Percentiles rank a stretch among this genome's conserved stretches.
phyloP scores from a whole-genome alignment of 257 asterid species.

The Solanum megistacrolobum region DNA sequence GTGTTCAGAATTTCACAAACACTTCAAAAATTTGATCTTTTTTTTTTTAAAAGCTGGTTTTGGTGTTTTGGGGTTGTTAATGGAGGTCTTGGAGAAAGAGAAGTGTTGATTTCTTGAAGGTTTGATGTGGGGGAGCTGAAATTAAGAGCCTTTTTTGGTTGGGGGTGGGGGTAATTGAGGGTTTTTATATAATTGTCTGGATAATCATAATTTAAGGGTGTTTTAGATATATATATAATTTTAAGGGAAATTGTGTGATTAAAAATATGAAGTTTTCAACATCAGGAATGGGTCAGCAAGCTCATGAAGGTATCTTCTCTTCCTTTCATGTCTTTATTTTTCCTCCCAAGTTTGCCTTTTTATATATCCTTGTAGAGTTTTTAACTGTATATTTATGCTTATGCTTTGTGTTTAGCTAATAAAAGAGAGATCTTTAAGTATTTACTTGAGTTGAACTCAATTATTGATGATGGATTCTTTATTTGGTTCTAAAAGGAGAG shows the following conservation, averaged over 20 bases:
- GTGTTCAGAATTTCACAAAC: neutral
- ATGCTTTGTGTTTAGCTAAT: neutral
- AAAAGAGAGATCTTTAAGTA: neutral
- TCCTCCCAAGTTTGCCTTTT: neutral
- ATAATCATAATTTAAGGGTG: constrained; percentile 2
- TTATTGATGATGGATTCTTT: constrained; percentile 1
- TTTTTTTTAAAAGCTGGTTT: neutral
- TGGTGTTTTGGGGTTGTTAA: neutral
- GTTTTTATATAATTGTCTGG: neutral
- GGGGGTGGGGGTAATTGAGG: neutral
- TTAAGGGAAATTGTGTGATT: constrained; percentile 8
- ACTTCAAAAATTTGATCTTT: neutral
- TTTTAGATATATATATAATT: constrained; percentile 1
- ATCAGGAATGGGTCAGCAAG: constrained; percentile 50
- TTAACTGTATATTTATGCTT: neutral
- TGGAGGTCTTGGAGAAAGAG: constrained; percentile 22
- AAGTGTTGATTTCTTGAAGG: constrained; percentile 12
- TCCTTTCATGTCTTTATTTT: neutral
- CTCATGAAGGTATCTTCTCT: constrained; percentile 36
- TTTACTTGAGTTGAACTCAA: neutral
- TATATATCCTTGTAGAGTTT: neutral
- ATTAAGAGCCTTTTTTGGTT: constrained; percentile 1
- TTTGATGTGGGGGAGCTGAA: constrained; percentile 9
- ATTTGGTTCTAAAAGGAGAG: constrained; percentile 56
- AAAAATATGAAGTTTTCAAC: constrained; percentile 47